These are phyloP conservation scores for Cladophialophora bantiana DNA, from an alignment of 2,329 filamentous ascomycete genomes.

Conservation along the genomic window DNA sequence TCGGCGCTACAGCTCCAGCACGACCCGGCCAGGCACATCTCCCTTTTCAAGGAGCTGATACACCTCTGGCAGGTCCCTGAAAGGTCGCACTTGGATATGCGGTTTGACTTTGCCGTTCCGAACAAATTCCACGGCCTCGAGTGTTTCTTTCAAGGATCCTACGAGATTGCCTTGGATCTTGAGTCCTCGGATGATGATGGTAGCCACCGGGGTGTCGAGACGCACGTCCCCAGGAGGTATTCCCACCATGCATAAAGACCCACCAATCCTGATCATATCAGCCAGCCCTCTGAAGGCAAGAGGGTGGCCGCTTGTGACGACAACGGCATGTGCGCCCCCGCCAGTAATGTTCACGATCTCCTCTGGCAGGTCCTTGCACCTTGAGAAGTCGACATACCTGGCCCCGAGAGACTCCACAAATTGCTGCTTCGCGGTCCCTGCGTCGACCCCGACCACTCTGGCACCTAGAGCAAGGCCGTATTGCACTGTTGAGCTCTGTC, in stretches of 20 bases:
- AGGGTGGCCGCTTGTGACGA: constrained; percentile 53
- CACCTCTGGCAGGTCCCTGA: constrained; percentile 51
- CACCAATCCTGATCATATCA: constrained; percentile 54
- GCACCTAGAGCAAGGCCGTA: constrained; percentile 53
- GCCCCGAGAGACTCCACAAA: constrained; percentile 52
- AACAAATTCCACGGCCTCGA: constrained; percentile 56
- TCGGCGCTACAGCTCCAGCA: constrained; percentile 45
- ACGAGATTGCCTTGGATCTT: constrained; percentile 54
- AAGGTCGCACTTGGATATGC: constrained; percentile 51
- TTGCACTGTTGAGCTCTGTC: constrained; percentile 47
- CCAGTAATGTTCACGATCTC: constrained; percentile 49
- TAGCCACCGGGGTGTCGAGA: constrained; percentile 52
- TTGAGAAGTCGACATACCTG: constrained; percentile 52
- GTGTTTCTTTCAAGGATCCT: constrained; percentile 54
- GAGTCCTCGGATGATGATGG: constrained; percentile 56
- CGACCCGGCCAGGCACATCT: constrained; percentile 52
- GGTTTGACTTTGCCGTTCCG: constrained; percentile 52
- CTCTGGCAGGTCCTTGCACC: constrained; percentile 44
- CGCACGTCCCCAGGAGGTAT: constrained; percentile 51
- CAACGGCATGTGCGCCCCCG: constrained; percentile 47
- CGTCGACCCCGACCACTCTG: constrained; percentile 53
- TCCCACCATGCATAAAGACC: constrained; percentile 54
- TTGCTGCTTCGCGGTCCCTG: constrained; percentile 48
- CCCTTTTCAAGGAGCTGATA: constrained; percentile 56
- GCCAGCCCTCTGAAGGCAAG: constrained; percentile 49